Evolutionary conservation across 179 eudicot genomes (phyloP).

Genomic region (Carnegiea gigantea): DNA sequence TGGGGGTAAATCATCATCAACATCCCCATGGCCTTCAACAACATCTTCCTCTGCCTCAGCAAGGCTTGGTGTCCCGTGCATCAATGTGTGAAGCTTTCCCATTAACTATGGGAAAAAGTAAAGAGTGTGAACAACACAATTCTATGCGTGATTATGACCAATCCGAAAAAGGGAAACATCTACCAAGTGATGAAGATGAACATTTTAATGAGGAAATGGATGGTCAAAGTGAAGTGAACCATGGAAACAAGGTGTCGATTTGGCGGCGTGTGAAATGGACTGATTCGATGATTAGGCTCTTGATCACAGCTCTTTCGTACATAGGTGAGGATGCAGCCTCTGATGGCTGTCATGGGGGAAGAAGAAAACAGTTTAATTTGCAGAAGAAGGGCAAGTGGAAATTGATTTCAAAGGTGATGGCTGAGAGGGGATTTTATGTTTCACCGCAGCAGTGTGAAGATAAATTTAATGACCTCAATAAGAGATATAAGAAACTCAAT

Average conservation of each 20-base stretch:
- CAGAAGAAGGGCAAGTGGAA: constrained; percentile 95
- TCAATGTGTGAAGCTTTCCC: constrained; percentile 33
- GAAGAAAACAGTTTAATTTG: constrained; percentile 39
- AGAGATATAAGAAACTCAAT: constrained; percentile 74
- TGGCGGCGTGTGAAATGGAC: constrained; percentile 93
- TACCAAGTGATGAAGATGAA: constrained; percentile 69
- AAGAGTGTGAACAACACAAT: constrained; percentile 38
- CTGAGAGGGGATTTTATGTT: constrained; percentile 72
- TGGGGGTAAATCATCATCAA: constrained; percentile 48
- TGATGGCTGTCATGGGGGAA: constrained; percentile 23
- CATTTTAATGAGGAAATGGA: constrained; percentile 44
- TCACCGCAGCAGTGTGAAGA: constrained; percentile 96
- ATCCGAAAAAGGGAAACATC: constrained; percentile 43
- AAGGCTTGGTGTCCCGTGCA: constrained; percentile 33
- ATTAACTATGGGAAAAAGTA: constrained; percentile 42
- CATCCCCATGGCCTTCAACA: constrained; percentile 35
- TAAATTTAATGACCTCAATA: constrained; percentile 73
- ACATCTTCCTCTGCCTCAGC: constrained; percentile 31
- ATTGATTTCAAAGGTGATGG: constrained; percentile 73
- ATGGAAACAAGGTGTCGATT: constrained; percentile 43
- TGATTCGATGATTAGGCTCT: constrained; percentile 63
- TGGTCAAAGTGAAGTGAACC: constrained; percentile 38
- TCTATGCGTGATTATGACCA: constrained; percentile 41
- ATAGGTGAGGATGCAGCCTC: constrained; percentile 54
- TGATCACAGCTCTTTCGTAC: constrained; percentile 67